A percentile compares a stretch with the other conserved stretches of the same genome.
These are phyloP conservation scores for Phytomonas francai DNA, from an alignment of 208 protist genomes.

Conservation along the genomic window DNA sequence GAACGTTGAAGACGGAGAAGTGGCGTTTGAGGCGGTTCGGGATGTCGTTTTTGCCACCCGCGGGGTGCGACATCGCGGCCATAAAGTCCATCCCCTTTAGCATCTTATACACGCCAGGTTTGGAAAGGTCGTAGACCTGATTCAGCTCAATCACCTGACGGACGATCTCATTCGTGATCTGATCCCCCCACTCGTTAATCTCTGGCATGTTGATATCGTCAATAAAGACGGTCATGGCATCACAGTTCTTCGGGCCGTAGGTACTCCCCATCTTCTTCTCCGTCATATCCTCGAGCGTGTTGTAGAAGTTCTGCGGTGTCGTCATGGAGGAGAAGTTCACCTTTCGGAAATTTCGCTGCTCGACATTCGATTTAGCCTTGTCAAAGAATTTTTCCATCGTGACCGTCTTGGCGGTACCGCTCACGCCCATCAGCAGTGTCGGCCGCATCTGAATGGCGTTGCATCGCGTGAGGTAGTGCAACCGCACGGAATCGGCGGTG, in stretches of 20 bases:
- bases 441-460: conserved; percentile 82
- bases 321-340: conserved; percentile 93
- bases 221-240: conserved; percentile 88
- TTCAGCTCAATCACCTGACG: conserved; percentile 88
- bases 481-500: conserved; percentile 93
- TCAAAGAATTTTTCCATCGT: conserved; percentile 90
- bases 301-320: conserved; percentile 89
- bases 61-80: conserved; percentile 96
- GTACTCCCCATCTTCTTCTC: conserved; percentile 93
- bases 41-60: conserved; percentile 98
- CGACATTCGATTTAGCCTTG: conserved; percentile 65
- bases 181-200: conserved; percentile 94
- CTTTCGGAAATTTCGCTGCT: conserved; percentile 88
- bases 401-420: conserved; percentile 94
- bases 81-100: conserved; percentile 95
- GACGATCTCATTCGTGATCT: conserved; percentile 95
- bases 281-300: conserved; percentile 89
- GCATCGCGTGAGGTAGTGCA: conserved; percentile 89
- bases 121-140: conserved; percentile 82
- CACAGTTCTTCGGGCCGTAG: conserved; percentile 92
- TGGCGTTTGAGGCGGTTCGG: conserved; percentile 96
- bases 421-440: conserved; percentile 88
- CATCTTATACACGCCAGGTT: conserved; percentile 90
- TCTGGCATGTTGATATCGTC: conserved; percentile 96
- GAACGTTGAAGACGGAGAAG: conserved; percentile 95